Evolutionary conservation across 208 protist genomes (phyloP), one percentile per base, ranked within the genome.

Genomic region (Endotrypanum monterogeii): DNA sequence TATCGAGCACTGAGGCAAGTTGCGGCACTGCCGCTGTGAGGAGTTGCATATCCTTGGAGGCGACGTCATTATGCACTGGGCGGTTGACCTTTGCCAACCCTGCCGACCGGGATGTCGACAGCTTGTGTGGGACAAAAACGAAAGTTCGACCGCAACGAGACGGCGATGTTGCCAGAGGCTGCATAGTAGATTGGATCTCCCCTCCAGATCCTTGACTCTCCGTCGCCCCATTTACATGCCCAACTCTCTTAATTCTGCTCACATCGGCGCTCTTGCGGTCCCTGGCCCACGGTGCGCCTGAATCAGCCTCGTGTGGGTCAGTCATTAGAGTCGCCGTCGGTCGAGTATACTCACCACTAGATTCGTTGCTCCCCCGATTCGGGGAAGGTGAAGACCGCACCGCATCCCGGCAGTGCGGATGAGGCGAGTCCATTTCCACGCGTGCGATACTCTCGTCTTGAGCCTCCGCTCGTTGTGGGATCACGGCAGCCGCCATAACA

Each of bases 101-200:
- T 25, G 55, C 41, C 18, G 71, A 28, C 48, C 41, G 66, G 0
- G 70, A 51, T 8, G 77, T 69, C 67, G 39, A 32, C 0, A 63
- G 16, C 18, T 65, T 66, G 37, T 72, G 67, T 44, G 72, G 46
- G 14, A 55, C 72, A 50, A 78, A 75, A 25, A 76, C 50, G 16
- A 79, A 75, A 3, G 72, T 12, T n/a, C 63, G 73, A 8, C 35
- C 39, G 37, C 74, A 67, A 1, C 65, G 67, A 44, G 71, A 66
- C 16, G 71, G 32, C 12, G 39, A 16, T 44, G 71, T 56, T 28
- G 71, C 9, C 23, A 50, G 69, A 44, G 76, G 62, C 48, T 60
- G 69, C 18, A 23, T 32, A 23, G 51, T 20, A 3, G 1, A 7
- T 4, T 48, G 8, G 2, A 12, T 52, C 46, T 56, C 65, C 32